These are phyloP conservation scores for Melampsora americana DNA, from an alignment of 1,284 basidiomycete species.

Conservation along the genomic window DNA sequence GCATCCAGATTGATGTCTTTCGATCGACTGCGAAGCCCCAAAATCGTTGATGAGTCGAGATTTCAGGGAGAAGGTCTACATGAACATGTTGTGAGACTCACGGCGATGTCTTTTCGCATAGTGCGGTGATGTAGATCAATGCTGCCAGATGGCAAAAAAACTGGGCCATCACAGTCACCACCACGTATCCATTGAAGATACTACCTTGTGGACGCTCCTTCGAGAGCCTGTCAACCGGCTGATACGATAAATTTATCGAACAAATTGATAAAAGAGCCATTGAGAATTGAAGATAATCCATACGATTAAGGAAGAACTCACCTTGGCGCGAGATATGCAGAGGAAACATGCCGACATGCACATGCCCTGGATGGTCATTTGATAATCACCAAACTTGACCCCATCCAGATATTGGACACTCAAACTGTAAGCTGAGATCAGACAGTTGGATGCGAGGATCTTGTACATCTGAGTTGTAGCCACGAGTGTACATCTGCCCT, in stretches of 20 bases:
- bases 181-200: conserved; percentile 91
- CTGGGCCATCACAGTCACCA: conserved; percentile 81
- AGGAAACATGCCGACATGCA: conserved; percentile 95
- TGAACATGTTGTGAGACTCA: conserved; percentile 56
- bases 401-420: conserved; percentile 94
- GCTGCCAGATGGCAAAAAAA: conserved; percentile 85
- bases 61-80: neutral
- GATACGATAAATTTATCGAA: conserved; percentile 8
- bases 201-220: conserved; percentile 84
- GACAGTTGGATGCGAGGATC: conserved; percentile 88
- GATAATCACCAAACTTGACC: conserved; percentile 94
- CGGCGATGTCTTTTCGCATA: conserved; percentile 74
- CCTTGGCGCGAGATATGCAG: conserved; percentile 94
- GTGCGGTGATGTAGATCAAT: conserved; percentile 81
- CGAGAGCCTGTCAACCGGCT: conserved; percentile 88
- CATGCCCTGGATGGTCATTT: conserved; percentile 60
- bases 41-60: neutral
- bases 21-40: conserved; percentile 60
- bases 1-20: conserved; percentile 76
- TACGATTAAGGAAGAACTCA: conserved; percentile 54
- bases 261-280: conserved; percentile 20
- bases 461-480: conserved; percentile 99
- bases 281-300: conserved; percentile 19
- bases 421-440: conserved; percentile 91
- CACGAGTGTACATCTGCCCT: conserved; percentile 91